Evolutionary conservation across 352 stramenopile genomes (phyloP).

Genomic region (Phytopythium mirpurense): DNA sequence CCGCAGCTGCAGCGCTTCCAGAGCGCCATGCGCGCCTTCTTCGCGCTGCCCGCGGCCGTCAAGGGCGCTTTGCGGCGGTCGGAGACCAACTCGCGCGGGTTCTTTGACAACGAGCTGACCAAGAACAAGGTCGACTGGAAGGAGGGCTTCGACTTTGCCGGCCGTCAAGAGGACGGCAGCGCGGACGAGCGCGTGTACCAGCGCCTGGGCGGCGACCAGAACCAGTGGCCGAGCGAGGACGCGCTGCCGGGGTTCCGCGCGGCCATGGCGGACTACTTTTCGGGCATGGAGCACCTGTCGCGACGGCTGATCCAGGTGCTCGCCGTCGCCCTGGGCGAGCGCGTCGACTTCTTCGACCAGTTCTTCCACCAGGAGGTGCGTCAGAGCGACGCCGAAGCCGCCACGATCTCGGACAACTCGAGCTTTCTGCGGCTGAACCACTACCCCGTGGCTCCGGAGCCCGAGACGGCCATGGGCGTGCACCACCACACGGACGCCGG

Average conservation of each 20-base stretch:
- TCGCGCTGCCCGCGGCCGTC: conserved; percentile 55
- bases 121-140: conserved; percentile 94
- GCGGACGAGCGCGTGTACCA: conserved; percentile 39
- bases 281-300: conserved; percentile 46
- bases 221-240: conserved; percentile 67
- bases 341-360: conserved; percentile 47
- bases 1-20: conserved; percentile 69
- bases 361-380: conserved; percentile 36
- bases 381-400: neutral
- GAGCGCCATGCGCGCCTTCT: conserved; percentile 72
- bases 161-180: conserved; percentile 29
- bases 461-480: conserved; percentile 44
- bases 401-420: conserved; percentile 46
- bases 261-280: conserved; percentile 37
- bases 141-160: conserved; percentile 74
- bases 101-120: conserved; percentile 93
- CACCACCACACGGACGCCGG: conserved; percentile 60
- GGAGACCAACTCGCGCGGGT: conserved; percentile 85
- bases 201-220: conserved; percentile 76
- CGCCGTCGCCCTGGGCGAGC: conserved; percentile 49
- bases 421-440: conserved; percentile 91
- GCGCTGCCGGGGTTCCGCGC: conserved; percentile 50
- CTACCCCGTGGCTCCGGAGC: conserved; percentile 70
- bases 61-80: conserved; percentile 64
- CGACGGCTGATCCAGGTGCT: conserved; percentile 53